phyloP scores from a whole-genome alignment of 192 early-diverging fungal genomes.

The Coemansia sp. region DNA sequence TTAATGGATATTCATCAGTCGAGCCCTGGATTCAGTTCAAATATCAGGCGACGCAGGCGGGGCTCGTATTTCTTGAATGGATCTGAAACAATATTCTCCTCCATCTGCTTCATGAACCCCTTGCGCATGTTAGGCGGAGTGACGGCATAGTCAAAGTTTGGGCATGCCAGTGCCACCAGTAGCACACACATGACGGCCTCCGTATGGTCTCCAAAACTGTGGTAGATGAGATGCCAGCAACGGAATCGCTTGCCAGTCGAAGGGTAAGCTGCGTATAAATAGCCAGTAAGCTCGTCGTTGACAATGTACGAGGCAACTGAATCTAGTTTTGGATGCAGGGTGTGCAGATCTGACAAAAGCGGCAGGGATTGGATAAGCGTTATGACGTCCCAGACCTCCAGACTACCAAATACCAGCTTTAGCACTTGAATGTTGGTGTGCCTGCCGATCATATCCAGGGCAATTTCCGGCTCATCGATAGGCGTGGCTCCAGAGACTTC shows the following conservation, averaged over 20 bases:
- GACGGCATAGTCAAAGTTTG: background rate
- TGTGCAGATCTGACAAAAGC: background rate
- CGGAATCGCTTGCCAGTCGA: background rate
- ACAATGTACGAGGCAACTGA: background rate
- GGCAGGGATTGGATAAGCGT: background rate
- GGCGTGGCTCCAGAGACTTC: background rate
- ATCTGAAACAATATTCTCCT: background rate
- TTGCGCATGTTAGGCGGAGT: background rate
- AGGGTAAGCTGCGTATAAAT: background rate
- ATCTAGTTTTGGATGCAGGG: background rate
- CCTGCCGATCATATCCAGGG: background rate
- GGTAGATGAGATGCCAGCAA: background rate
- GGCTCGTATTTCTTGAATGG: background rate
- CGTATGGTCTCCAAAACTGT: background rate
- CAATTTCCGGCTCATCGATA: background rate
- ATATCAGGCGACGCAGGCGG: background rate
- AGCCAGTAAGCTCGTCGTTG: background rate
- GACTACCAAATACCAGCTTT: background rate
- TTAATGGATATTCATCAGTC: too few species aligned
- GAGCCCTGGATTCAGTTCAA: background rate
- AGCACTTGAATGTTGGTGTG: background rate
- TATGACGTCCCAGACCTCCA: background rate
- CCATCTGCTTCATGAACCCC: constrained; percentile 1
- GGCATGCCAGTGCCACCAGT: background rate
- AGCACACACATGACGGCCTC: background rate